Evolutionary conservation across 768 basidiomycete species (phyloP), one percentile per base, ranked within the genome.

Genomic region (Boletus pseudo-olivaceus): DNA sequence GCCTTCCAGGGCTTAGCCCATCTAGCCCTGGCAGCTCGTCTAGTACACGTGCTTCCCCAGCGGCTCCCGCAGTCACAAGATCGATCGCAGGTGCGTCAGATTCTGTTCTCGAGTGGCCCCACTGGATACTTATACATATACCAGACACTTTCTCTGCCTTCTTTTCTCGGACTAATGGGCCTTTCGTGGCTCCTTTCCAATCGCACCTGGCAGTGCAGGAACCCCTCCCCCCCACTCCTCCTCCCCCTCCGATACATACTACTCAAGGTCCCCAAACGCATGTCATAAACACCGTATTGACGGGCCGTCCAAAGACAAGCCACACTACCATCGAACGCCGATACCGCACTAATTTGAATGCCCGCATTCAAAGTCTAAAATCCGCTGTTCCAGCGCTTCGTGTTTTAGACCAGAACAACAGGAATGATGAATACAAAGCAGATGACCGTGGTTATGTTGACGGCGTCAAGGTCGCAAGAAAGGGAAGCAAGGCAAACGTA

Each of bases 251-350:
- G 1, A 51, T 61, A 14, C 64, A 72, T 29, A 34, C 57, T 1
- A 10, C 47, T n/a, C 60, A 69, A 4, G 66, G 58, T 19, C 54
- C 64, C 17, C 66, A 65, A 30, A 66, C 62, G 2, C 66, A 61
- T 27, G 42, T 59, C 42, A 64, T 61, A 49, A 60, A 54, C 53
- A 52, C 59, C 39, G 26, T 56, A 23, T 42, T 57, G 19, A 60
- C 52, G 12, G 63, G 29, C 34, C 68, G 55, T 51, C 70, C 58
- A n/a, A 93, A 93, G 73, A 93, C 91, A 0, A 88, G 87, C 61
- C 91, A 93, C 65, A 93, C 91, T 4, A 92, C 90, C 20, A 93
- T 93, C 55, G 91, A 93, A 70, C 81, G 91, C 10, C 81, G 91
- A 39, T 93, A 93, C 69, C 85, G 91, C 52, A 93, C 91, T 1